Percentiles rank a stretch among this genome's conserved stretches.
These are phyloP conservation scores for Aureobasidium sp. DNA, from an alignment of 2,329 filamentous ascomycete genomes.

Conservation along the genomic window DNA sequence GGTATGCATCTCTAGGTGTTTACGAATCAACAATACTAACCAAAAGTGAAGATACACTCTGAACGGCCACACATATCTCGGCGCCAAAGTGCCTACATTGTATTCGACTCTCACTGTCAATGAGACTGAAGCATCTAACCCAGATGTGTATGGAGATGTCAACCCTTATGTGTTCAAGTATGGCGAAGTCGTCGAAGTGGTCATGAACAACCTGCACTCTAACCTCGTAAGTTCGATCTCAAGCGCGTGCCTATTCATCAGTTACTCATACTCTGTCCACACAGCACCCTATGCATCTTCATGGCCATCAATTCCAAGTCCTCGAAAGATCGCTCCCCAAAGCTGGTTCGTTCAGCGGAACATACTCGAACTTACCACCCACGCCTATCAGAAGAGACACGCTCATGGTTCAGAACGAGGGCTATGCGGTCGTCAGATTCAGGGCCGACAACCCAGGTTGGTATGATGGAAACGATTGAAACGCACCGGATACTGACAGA, in stretches of 20 bases:
- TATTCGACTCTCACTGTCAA: constrained; percentile 63
- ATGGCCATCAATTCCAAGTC: constrained; percentile 23
- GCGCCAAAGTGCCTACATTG: constrained; percentile 67
- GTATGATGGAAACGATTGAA: constrained; percentile 15
- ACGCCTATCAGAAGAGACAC: constrained; percentile 26
- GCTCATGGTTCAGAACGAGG: constrained; percentile 26
- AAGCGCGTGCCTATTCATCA: neutral
- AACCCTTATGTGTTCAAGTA: constrained; percentile 43
- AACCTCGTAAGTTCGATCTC: constrained; percentile 19
- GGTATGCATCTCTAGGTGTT: constrained; percentile 23
- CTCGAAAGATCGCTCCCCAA: constrained; percentile 17
- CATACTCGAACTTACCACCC: constrained; percentile 16
- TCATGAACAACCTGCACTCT: constrained; percentile 43
- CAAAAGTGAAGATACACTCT: constrained; percentile 20
- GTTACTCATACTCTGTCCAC: neutral
- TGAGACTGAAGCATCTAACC: constrained; percentile 39
- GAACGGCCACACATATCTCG: constrained; percentile 68
- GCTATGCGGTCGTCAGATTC: constrained; percentile 30
- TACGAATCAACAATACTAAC: neutral
- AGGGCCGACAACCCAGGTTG: constrained; percentile 28
- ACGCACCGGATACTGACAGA: neutral
- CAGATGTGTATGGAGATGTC: constrained; percentile 39
- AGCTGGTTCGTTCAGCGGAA: constrained; percentile 16
- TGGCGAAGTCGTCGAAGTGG: constrained; percentile 13
- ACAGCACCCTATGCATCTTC: constrained; percentile 41